These are phyloP conservation scores for Phytophthora fragariae DNA, from an alignment of 352 stramenopile species.

Conservation along the genomic window DNA sequence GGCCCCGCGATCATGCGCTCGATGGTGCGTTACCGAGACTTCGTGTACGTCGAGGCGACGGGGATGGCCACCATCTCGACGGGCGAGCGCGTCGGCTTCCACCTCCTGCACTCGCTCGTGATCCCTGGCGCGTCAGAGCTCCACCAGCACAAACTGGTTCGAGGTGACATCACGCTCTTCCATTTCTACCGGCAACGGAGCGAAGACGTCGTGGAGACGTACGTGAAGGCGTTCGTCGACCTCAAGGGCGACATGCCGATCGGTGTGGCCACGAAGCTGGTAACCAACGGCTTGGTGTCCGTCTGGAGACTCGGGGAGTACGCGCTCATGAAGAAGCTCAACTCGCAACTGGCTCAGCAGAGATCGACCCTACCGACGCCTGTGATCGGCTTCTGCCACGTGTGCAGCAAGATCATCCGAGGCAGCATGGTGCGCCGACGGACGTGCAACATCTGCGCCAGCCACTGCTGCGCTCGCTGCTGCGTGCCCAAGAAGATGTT, in stretches of 20 bases:
- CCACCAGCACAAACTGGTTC: slow-evolving; percentile 52
- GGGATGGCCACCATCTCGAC: slow-evolving; percentile 47
- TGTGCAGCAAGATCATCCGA: slow-evolving; percentile 32
- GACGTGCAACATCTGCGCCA: slow-evolving; percentile 42
- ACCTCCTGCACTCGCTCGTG: slow-evolving; percentile 45
- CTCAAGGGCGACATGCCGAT: slow-evolving; percentile 49
- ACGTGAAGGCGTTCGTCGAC: slow-evolving; percentile 49
- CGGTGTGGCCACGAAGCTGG: slow-evolving; percentile 35
- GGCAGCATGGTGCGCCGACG: slow-evolving; percentile 30
- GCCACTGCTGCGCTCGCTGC: slow-evolving; percentile 34
- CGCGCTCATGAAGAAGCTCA: slow-evolving; percentile 46
- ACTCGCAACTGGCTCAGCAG: slow-evolving; percentile 34
- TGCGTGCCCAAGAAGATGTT: slow-evolving; percentile 47
- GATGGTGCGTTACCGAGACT: slow-evolving; percentile 61
- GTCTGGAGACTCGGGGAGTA: slow-evolving; percentile 46
- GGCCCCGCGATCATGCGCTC: slow-evolving; percentile 51
- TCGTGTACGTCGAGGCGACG: slow-evolving; percentile 64
- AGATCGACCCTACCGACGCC: slow-evolving; percentile 9
- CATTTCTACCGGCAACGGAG: slow-evolving; percentile 58
- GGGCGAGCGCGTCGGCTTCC: slow-evolving; percentile 54
- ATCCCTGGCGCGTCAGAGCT: slow-evolving; percentile 38
- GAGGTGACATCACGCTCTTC: slow-evolving; percentile 60
- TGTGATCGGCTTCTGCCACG: slow-evolving; percentile 19
- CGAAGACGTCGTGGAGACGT: slow-evolving; percentile 46
- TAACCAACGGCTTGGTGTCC: slow-evolving; percentile 41